phyloP scores from a whole-genome alignment of 192 early-diverging fungal species.

The Chytriomyces sp. region DNA sequence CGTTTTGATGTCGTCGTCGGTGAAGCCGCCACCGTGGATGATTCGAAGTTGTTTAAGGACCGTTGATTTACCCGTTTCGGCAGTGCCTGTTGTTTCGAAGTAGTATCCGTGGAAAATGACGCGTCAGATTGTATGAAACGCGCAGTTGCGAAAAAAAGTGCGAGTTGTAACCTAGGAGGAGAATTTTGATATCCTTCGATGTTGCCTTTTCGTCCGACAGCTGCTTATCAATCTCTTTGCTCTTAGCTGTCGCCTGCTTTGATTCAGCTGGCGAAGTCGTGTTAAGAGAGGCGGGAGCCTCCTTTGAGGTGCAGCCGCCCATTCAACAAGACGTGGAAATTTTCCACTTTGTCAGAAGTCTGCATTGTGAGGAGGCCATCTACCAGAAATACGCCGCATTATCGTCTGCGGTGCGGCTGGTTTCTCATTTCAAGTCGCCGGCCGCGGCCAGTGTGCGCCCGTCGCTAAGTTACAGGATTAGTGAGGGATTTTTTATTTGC shows the following conservation, averaged over 20 bases:
- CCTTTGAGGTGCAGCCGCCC: constrained; percentile 79
- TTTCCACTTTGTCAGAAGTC: too few species aligned
- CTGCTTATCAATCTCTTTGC: constrained; percentile 90
- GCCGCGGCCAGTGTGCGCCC: too few species aligned
- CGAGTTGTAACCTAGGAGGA: constrained; percentile 60
- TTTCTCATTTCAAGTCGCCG: too few species aligned
- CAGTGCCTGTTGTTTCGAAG: constrained; percentile 66
- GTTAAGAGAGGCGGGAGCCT: constrained; percentile 66
- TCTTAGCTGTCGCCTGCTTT: constrained; percentile 73
- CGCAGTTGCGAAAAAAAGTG: background rate
- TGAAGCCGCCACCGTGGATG: constrained; percentile 94
- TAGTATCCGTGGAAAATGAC: background rate
- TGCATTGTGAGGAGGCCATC: too few species aligned
- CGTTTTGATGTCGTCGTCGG: constrained; percentile 80
- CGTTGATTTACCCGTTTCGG: constrained; percentile 97
- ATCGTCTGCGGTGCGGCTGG: too few species aligned
- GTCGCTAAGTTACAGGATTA: too few species aligned
- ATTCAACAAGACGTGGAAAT: too few species aligned
- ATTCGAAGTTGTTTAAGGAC: constrained; percentile 98
- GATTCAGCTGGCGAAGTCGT: background rate
- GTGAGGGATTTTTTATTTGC: too few species aligned
- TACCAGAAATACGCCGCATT: too few species aligned
- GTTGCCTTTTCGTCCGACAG: constrained; percentile 64
- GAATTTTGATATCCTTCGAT: constrained; percentile 72
- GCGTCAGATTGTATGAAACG: background rate